phyloP scores from a whole-genome alignment of 108 stramenopile genomes.

The Nitzschia palea region DNA sequence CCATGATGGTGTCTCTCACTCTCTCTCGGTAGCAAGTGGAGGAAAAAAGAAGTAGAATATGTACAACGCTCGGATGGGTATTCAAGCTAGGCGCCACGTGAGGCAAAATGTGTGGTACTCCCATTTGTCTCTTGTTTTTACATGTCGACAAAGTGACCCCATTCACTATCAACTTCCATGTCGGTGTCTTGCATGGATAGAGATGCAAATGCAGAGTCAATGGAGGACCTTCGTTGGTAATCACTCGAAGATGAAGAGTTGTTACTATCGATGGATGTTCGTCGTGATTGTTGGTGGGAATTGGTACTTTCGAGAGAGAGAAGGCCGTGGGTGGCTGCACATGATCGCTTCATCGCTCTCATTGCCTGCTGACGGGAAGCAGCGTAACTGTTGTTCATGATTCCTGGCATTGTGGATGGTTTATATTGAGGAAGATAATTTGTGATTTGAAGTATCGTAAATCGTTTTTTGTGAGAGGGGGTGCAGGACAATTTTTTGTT shows the following conservation, averaged over 20 bases:
- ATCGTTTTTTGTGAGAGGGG: conserved; percentile 1
- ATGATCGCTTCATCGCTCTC: neutral
- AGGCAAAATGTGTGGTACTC: too few relatives aligned
- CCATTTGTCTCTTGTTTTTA: too few relatives aligned
- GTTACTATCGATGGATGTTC: neutral
- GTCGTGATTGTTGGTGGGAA: neutral
- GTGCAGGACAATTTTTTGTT: neutral
- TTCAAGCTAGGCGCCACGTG: too few relatives aligned
- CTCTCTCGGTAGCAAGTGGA: too few relatives aligned
- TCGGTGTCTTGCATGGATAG: neutral
- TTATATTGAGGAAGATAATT: neutral
- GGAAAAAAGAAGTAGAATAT: too few relatives aligned
- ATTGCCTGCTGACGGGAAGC: neutral
- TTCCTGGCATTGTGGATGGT: neutral
- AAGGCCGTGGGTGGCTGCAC: neutral
- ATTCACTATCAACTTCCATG: neutral
- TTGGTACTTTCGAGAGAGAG: neutral
- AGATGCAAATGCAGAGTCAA: neutral
- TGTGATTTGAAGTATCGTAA: neutral
- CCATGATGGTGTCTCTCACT: too few relatives aligned
- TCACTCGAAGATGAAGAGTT: neutral
- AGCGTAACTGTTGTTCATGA: conserved; percentile 6
- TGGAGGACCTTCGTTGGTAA: neutral
- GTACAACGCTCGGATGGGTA: too few relatives aligned
- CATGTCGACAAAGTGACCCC: conserved; percentile 8